Evolutionary conservation across 164 flowering plant species (phyloP), one percentile per base, ranked within the genome.

Genomic region (Warburgia ugandensis): DNA sequence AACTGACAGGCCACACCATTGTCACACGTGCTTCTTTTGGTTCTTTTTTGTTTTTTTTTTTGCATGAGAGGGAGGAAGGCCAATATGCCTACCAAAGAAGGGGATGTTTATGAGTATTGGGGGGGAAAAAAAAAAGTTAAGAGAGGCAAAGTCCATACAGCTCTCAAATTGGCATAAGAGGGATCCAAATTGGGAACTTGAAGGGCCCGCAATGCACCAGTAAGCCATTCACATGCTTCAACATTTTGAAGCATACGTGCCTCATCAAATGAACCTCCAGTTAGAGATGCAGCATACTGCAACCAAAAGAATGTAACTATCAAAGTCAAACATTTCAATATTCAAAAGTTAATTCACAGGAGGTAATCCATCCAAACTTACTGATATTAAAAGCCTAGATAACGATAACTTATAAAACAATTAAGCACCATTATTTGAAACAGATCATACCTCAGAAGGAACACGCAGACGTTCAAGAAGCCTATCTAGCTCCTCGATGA

Each of bases 171-270:
- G 59, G 84, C 86, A 78, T 73, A 94, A 36, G 45, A 50, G 36
- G 90, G 72, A 67, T 94, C 99, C 81, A 89, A 64, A 51, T 71
- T 74, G 21, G 99, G 94, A 16, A 59, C 83, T 71, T 86, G 84
- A 47, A 94, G 74, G 31, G 75, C 78, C 46, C 66, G 79, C 51
- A 89, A 58, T 37, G 97, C 90, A 72, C 73, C 64, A 40, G 92
- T 65, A 43, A 94, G 63, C 99, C 97, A 94, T 54, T 94, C 99
- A 70, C 99, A 94, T 56, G 97, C 94, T 64, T 84, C 96, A 54
- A 94, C 70, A 58, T 86, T 89, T 66, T 81, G 86, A 71, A 74
- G 76, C 96, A 94, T 89, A 41, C 73, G 72, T 38, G 90, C 81
- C 72, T 94, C 99, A 59, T 89, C 99, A 71, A 94, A 94, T 38